A percentile compares a stretch with the other conserved stretches of the same genome.
Conservation (phyloP, 805 yeast species). For the Starmerella khaoyaiensis region DNA sequence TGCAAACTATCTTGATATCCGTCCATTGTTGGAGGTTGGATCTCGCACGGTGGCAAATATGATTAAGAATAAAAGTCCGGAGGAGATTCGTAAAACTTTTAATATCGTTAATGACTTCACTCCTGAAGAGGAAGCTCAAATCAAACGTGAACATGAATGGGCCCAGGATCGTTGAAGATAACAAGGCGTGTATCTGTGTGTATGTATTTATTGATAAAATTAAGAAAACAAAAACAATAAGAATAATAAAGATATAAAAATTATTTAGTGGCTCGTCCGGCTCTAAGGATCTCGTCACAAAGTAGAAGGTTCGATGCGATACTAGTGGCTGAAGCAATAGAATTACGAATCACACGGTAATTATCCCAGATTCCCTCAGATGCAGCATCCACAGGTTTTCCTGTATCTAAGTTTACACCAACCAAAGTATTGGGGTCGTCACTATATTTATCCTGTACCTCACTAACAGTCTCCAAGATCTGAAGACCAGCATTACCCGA, state of each 20-base stretch:
- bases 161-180: conserved; percentile 26
- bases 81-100: conserved; percentile 35
- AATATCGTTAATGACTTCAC: conserved; percentile 36
- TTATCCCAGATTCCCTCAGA: conserved; percentile 96
- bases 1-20: conserved; percentile 37
- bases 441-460: conserved; percentile 72
- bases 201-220: too few relatives aligned
- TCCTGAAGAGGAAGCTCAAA: conserved; percentile 38
- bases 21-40: conserved; percentile 35
- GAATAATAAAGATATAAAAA: background rate
- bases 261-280: conserved; percentile 69
- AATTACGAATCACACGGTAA: conserved; percentile 85
- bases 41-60: conserved; percentile 39
- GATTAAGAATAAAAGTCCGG: conserved; percentile 37
- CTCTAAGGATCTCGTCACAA: conserved; percentile 93
- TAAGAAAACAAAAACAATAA: too few relatives aligned
- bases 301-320: conserved; percentile 82
- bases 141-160: conserved; percentile 37
- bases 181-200: background rate
- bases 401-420: conserved; percentile 80
- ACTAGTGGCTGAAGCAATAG: conserved; percentile 82
- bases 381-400: conserved; percentile 92
- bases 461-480: conserved; percentile 73
- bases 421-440: conserved; percentile 48
- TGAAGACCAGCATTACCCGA: conserved; percentile 89